Conservation (phyloP, 768 basidiomycete species). For the Pleurotus sapidus region DNA sequence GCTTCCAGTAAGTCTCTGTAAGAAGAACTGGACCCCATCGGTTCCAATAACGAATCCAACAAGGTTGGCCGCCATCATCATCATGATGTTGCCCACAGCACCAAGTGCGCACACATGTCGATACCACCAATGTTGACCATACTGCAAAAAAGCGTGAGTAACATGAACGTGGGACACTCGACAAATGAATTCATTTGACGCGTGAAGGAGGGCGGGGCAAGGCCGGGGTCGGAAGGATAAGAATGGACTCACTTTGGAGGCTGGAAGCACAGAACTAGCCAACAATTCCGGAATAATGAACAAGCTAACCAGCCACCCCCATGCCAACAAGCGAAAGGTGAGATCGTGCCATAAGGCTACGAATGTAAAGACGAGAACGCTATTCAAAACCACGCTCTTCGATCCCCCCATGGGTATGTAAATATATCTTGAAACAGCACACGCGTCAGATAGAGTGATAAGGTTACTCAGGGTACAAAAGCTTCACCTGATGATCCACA, state of each 20-base stretch:
- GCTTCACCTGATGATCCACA: constrained; percentile 84
- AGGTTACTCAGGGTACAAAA: constrained; percentile 2
- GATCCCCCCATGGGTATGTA: constrained; percentile 90
- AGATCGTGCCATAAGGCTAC: constrained; percentile 98
- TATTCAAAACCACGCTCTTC: constrained; percentile 52
- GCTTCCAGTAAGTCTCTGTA: constrained; percentile 59
- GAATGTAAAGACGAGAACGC: constrained; percentile 85
- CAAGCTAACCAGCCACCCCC: constrained; percentile 94
- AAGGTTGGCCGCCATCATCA: constrained; percentile 92
- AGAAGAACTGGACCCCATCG: constrained; percentile 73
- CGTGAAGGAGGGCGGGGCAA: constrained; percentile 1
- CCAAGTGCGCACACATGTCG: constrained; percentile 82
- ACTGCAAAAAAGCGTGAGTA: constrained; percentile 41
- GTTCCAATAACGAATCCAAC: constrained; percentile 92
- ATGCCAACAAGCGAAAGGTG: constrained; percentile 80
- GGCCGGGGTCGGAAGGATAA: background rate
- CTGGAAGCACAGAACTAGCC: constrained; percentile 58
- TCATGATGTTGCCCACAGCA: constrained; percentile 76
- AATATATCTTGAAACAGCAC: constrained; percentile 63
- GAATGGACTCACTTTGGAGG: constrained; percentile 50
- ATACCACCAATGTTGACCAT: constrained; percentile 70
- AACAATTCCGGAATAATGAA: constrained; percentile 87
- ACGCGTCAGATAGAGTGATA: background rate
- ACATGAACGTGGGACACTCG: background rate
- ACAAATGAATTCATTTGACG: constrained; percentile 8